Evolutionary conservation across 2,329 filamentous ascomycete genomes (phyloP).

Genomic region (Polytolypa hystricis): DNA sequence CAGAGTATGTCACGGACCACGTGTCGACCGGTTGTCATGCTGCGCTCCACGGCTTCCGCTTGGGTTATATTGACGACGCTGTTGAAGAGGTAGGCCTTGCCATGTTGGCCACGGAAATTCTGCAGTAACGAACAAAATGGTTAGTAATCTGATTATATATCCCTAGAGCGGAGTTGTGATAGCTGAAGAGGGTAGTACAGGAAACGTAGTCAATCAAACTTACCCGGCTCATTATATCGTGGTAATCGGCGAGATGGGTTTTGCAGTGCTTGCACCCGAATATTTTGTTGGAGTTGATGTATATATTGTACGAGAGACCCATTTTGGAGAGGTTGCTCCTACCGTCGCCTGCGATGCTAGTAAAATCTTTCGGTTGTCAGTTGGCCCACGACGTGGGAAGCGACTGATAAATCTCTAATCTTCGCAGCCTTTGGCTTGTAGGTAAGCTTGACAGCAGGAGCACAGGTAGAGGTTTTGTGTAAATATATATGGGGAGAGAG

Average conservation of each 20-base stretch:
- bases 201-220: constrained; percentile 22
- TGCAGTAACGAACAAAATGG: constrained; percentile 28
- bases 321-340: constrained; percentile 36
- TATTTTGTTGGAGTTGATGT: constrained; percentile 75
- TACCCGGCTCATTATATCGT: constrained; percentile 91
- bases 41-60: constrained; percentile 77
- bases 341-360: too few relatives aligned
- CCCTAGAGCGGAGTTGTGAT: background rate
- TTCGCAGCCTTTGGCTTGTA: background rate
- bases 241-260: constrained; percentile 86
- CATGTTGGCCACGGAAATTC: constrained; percentile 98
- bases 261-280: constrained; percentile 94
- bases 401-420: too few relatives aligned
- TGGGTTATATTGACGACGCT: constrained; percentile 81
- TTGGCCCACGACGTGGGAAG: constrained; percentile 3
- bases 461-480: too few relatives aligned
- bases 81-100: constrained; percentile 95
- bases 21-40: constrained; percentile 95
- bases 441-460: background rate
- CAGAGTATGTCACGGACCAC: constrained; percentile 89
- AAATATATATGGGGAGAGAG: too few relatives aligned
- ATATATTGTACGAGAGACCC: constrained; percentile 86
- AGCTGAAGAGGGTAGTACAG: background rate
- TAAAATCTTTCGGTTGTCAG: too few relatives aligned
- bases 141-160: constrained; percentile 9